Percentiles rank a stretch among this genome's conserved stretches.
phyloP scores from a whole-genome alignment of 306 rosid species.

The Comarum palustre region DNA sequence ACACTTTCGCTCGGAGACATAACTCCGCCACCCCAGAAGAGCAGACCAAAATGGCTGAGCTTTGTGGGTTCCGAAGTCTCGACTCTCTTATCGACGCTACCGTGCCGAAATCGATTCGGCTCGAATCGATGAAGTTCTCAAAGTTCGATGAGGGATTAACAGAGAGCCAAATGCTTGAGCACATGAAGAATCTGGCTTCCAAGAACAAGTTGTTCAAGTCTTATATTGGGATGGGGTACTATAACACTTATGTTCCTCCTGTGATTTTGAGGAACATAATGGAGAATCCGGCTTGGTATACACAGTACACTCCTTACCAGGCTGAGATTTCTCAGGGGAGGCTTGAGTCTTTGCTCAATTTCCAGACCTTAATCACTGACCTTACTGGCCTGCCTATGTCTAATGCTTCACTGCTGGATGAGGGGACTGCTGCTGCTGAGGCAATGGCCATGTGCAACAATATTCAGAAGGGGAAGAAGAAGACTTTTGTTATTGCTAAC shows the following conservation, averaged over 20 bases:
- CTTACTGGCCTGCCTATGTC: slow-evolving; percentile 97
- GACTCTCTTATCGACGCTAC: slow-evolving; percentile 84
- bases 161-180: slow-evolving; percentile 86
- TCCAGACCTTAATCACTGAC: slow-evolving; percentile 81
- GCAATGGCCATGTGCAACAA: slow-evolving; percentile 99
- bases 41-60: slow-evolving; percentile 67
- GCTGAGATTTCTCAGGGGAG: slow-evolving; percentile 98
- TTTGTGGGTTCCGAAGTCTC: slow-evolving; percentile 53
- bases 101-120: slow-evolving; percentile 82
- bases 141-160: slow-evolving; percentile 89
- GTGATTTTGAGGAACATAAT: slow-evolving; percentile 90
- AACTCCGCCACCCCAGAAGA: slow-evolving; percentile 93
- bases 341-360: slow-evolving; percentile 85
- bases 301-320: slow-evolving; percentile 96
- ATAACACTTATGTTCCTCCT: slow-evolving; percentile 86
- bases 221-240: slow-evolving; percentile 89
- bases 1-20: slow-evolving; percentile 88
- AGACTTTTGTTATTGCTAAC: slow-evolving; percentile 77
- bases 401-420: slow-evolving; percentile 96
- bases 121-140: slow-evolving; percentile 56
- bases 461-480: slow-evolving; percentile 82
- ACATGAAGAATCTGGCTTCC: slow-evolving; percentile 74
- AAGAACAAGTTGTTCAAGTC: slow-evolving; percentile 79
- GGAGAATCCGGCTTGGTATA: slow-evolving; percentile 99
- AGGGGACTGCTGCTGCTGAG: slow-evolving; percentile 98